phyloP scores from a whole-genome alignment of 2,329 filamentous ascomycete species.

The Microsporum ferrugineum region DNA sequence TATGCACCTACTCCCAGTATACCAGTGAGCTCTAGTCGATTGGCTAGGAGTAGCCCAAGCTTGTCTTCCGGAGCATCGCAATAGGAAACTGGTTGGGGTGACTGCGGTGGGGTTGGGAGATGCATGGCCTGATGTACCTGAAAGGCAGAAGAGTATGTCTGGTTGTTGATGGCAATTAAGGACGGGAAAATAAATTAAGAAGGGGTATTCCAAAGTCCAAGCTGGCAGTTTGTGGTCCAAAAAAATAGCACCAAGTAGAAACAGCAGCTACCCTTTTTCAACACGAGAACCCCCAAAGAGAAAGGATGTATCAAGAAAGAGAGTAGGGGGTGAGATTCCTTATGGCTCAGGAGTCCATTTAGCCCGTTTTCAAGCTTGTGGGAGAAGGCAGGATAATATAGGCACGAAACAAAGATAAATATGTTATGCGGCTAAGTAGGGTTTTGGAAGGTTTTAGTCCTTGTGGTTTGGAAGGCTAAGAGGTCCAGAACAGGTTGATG shows the following conservation, averaged over 20 bases:
- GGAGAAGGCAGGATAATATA: constrained; percentile 2
- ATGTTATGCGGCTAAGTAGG: neutral
- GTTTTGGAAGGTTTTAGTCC: constrained; percentile 1
- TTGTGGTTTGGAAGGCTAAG: neutral
- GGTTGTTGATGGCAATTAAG: neutral
- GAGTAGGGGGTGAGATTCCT: neutral
- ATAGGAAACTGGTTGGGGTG: constrained; percentile 32
- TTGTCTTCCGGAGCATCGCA: constrained; percentile 67
- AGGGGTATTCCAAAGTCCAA: neutral
- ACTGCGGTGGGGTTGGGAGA: constrained; percentile 37
- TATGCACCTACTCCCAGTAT: constrained; percentile 92
- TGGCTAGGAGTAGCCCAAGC: constrained; percentile 71
- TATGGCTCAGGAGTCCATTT: constrained; percentile 1
- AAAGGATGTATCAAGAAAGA: neutral
- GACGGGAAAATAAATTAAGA: neutral
- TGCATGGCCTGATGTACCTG: constrained; percentile 19
- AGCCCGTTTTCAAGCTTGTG: neutral
- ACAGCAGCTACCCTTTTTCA: neutral
- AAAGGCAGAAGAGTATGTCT: neutral
- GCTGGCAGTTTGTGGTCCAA: neutral
- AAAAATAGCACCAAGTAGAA: neutral
- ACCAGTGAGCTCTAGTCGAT: constrained; percentile 68
- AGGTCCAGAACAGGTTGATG: constrained; percentile 4
- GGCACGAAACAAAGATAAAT: neutral
- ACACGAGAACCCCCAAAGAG: neutral